phyloP scores from a whole-genome alignment of 305 asterid genomes.

The Nicotiana rustica region DNA sequence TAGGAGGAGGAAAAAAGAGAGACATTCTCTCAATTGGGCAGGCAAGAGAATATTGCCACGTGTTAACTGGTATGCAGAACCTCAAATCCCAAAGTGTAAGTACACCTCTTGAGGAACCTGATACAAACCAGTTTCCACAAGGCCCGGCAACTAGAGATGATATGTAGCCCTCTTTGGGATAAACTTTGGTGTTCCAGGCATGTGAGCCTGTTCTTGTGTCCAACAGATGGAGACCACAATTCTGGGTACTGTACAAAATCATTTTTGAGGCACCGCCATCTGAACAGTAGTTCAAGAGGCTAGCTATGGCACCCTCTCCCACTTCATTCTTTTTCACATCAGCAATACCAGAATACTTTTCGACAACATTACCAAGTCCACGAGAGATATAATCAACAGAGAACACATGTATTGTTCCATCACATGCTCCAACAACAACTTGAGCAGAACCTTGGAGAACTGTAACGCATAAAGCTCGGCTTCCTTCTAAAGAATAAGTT shows the following conservation, averaged over 20 bases:
- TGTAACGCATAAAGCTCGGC: constrained; percentile 86
- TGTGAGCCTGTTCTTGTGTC: constrained; percentile 79
- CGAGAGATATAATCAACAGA: constrained; percentile 91
- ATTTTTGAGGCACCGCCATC: constrained; percentile 74
- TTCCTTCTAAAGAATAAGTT: constrained; percentile 87
- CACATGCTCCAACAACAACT: constrained; percentile 93
- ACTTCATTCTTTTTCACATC: constrained; percentile 71
- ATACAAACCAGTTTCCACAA: constrained; percentile 97
- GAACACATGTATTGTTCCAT: constrained; percentile 87
- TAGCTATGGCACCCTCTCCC: constrained; percentile 88
- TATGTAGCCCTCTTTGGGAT: constrained; percentile 88
- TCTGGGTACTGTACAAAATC: constrained; percentile 87
- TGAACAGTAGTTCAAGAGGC: constrained; percentile 84
- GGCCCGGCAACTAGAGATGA: constrained; percentile 92
- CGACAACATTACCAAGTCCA: constrained; percentile 95
- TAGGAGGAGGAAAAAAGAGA: constrained; percentile 89
- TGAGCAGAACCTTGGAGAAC: constrained; percentile 89
- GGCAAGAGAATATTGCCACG: constrained; percentile 88
- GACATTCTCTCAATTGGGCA: constrained; percentile 94
- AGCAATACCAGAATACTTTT: constrained; percentile 93
- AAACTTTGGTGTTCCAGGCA: constrained; percentile 84
- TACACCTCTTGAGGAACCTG: constrained; percentile 98
- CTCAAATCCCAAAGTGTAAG: constrained; percentile 99
- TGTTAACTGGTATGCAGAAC: constrained; percentile 94
- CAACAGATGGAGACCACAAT: constrained; percentile 92